Evolutionary conservation across 306 rosid genomes (phyloP), one percentile per base, ranked within the genome.

Genomic region (Betula pendula): DNA sequence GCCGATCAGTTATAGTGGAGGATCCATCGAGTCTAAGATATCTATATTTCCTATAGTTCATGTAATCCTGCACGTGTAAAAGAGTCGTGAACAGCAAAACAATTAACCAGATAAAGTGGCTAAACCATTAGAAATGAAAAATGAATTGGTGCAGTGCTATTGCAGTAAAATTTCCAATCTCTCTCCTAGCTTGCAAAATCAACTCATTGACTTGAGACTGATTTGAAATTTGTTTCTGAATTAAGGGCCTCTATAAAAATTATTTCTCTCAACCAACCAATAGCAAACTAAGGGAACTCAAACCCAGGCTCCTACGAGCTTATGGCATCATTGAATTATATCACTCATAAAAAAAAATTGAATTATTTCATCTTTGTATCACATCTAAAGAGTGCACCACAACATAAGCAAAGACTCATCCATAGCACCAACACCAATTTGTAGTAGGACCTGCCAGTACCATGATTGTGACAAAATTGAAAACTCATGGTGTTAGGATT

Each of bases 21-120:
- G 99, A 95, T 80, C 99, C 99, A 82, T 95, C 99, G 40, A 95
- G 99, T 82, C 99, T 86, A 56, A 92, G 94, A 85, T 92, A 95
- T 76, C 68, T 92, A 81, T 95, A 95, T 80, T 92, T 95, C 77
- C 99, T 85, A 27, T 95, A 95, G 86, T 92, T 95, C 99, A 95
- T 95, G 85, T 95, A 92, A 81, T 95, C 97, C 99, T 95, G 97
- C 85, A 85, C 65, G 65, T 53, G 50, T 8, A 84, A 53, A 72
- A 29, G 50, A 59, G 47, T 71, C n/a, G 62, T 75, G 58, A 85
- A 51, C 47, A 31, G 31, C 20, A 43, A 6, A 49, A 51, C 31
- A 47, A 33, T 8, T 59, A 4, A 8, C 25, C 27, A 70, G 29
- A 27, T 22, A 51, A 75, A 50, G 35, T 55, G 31, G 63, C 63